Evolutionary conservation across 257 asterid genomes (phyloP).

Genomic region (Capsicum pubescens): DNA sequence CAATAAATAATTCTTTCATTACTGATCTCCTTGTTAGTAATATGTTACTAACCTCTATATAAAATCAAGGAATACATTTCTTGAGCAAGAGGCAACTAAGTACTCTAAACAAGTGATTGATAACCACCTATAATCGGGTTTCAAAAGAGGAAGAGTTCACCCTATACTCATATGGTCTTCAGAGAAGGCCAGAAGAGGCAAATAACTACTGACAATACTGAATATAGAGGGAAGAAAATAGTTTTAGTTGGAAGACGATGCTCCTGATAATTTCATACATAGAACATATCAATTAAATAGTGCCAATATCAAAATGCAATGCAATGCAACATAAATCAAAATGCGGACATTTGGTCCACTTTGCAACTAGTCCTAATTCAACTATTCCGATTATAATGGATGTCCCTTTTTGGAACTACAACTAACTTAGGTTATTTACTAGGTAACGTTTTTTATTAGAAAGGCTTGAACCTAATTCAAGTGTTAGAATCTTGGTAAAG

Average conservation of each 20-base stretch:
- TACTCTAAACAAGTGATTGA: no score
- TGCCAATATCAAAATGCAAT: background rate
- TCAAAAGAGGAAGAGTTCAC: no score
- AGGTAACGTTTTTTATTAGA: slow-evolving; percentile 47
- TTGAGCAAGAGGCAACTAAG: no score
- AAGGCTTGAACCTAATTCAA: slow-evolving; percentile 82
- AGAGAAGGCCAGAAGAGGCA: no score
- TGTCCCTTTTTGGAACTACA: background rate
- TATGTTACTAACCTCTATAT: no score
- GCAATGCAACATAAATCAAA: background rate
- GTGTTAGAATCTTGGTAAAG: slow-evolving; percentile 74
- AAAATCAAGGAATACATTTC: no score
- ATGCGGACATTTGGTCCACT: background rate
- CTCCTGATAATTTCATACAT: background rate
- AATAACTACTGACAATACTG: no score
- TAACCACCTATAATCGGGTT: no score
- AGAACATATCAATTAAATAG: slow-evolving; percentile 1
- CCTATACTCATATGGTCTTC: no score
- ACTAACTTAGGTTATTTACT: slow-evolving; percentile 30
- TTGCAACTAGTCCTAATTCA: background rate
- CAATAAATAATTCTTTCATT: no score
- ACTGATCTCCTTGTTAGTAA: no score
- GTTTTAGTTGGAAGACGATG: background rate
- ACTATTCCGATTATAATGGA: background rate
- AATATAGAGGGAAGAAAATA: background rate